Evolutionary conservation across 2,329 filamentous ascomycete genomes (phyloP), one percentile per base, ranked within the genome.

Genomic region (Pseudocercospora pini-densiflorae): DNA sequence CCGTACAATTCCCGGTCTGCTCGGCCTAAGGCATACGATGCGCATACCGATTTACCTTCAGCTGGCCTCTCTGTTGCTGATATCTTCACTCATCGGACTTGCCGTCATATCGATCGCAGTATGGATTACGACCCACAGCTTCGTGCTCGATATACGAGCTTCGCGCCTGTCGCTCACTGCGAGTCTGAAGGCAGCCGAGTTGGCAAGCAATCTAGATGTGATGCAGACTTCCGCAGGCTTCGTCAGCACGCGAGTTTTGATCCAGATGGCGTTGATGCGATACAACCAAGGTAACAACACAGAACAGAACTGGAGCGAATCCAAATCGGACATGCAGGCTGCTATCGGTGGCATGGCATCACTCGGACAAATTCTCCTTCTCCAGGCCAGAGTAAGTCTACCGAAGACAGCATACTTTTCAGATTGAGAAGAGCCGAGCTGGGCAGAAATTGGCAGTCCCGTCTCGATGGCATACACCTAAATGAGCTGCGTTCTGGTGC

Each of bases 41-140:
- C 89, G 93, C 79, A 88, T 97, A 78, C 90, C 91, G 65, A 97
- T 97, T 75, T 88, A 93, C 72, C 90, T 94, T 81, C 94, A 97
- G 86, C 86, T 97, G 73, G 92, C 89, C 71, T 85, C 89, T 78
- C 85, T 97, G 70, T 92, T 97, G 74, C 83, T 95, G 70, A 76
- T 92, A 66, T 88, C 91, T 66, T 89, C 92, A 58, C 86, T 96
- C 64, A 81, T 91, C 64, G 89, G 90, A 62, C 86, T 97, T 68
- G 88, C 90, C 63, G 88, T 97, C 68, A 86, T 97, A 68, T 89
- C 92, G 16, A 87, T 97, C 69, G 92, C 93, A 73, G 92, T 90
- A 77, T 85, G 82, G 82, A 77, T 84, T 68, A 88, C 88, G 62
- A 89, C 87, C 69, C 85, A 88, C 75, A 81, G 82, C 66, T 89